Evolutionary conservation across 2,329 filamentous ascomycete species (phyloP).

Genomic region (Fusarium dlaminii): DNA sequence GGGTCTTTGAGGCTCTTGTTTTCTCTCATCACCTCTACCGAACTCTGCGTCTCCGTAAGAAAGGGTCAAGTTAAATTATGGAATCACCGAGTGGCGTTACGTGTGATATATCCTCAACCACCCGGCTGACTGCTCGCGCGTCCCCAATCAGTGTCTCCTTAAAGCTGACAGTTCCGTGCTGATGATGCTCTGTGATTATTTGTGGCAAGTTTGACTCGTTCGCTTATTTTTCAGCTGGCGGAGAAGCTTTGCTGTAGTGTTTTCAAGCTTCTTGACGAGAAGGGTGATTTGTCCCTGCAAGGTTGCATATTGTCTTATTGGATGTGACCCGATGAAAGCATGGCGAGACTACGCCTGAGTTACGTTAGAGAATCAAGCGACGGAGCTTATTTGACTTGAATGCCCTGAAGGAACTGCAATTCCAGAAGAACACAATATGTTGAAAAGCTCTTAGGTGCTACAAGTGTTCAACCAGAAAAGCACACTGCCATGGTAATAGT

Average conservation of each 20-base stretch:
- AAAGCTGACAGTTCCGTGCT: background rate
- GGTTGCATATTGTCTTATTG: background rate
- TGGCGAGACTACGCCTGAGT: background rate
- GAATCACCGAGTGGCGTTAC: background rate
- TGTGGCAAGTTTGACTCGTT: background rate
- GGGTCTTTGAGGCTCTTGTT: background rate
- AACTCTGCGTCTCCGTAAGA: background rate
- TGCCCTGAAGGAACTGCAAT: background rate
- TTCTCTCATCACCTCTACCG: background rate
- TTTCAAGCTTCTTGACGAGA: no score
- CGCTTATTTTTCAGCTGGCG: background rate
- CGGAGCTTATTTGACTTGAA: no score
- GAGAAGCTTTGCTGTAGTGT: background rate
- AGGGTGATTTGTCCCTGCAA: background rate
- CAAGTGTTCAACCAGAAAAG: background rate
- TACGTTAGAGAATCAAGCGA: background rate
- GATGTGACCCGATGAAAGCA: background rate
- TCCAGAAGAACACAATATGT: background rate
- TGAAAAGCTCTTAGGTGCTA: background rate
- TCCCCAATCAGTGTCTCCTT: background rate
- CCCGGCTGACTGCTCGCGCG: background rate
- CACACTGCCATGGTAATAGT: no score
- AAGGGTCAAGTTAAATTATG: background rate
- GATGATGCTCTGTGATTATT: no score
- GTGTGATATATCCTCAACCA: background rate